A percentile compares a stretch with the other conserved stretches of the same genome.
These are phyloP conservation scores for Epichloe gansuensis DNA, from an alignment of 2,329 filamentous ascomycete genomes.

Conservation along the genomic window DNA sequence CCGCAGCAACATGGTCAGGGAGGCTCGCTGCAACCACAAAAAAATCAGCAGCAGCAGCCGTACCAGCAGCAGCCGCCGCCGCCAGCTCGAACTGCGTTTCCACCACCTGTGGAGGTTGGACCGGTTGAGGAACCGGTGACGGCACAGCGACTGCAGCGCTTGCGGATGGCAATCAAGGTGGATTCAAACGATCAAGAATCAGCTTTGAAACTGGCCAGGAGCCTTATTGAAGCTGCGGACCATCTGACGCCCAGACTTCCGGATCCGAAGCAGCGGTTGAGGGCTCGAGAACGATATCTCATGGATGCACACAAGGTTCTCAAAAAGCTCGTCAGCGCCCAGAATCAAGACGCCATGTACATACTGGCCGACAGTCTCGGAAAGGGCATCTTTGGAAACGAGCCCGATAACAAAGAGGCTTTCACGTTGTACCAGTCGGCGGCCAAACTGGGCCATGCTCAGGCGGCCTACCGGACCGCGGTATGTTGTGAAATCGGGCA, in stretches of 20 bases:
- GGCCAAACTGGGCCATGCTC: slow-evolving; percentile 75
- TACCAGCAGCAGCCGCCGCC: slow-evolving; percentile 8
- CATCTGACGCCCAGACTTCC: slow-evolving; percentile 52
- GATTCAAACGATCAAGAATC: slow-evolving; percentile 61
- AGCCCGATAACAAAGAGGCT: slow-evolving; percentile 79
- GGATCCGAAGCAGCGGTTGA: slow-evolving; percentile 59
- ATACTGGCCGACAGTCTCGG: slow-evolving; percentile 83
- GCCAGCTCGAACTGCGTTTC: neutral
- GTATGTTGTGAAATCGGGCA: slow-evolving; percentile 95
- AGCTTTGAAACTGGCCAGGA: slow-evolving; percentile 65
- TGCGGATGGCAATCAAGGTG: slow-evolving; percentile 55
- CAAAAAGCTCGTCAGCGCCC: slow-evolving; percentile 67
- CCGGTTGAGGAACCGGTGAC: slow-evolving; percentile 46
- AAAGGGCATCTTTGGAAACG: slow-evolving; percentile 62
- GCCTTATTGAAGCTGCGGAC: slow-evolving; percentile 71
- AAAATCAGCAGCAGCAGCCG: slow-evolving; percentile 13
- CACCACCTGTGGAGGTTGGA: slow-evolving; percentile 1
- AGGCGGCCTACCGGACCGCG: slow-evolving; percentile 83
- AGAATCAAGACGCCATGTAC: slow-evolving; percentile 83
- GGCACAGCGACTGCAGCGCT: slow-evolving; percentile 58
- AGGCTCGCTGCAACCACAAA: slow-evolving; percentile 20
- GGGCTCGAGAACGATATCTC: slow-evolving; percentile 71
- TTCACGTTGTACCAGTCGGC: slow-evolving; percentile 89
- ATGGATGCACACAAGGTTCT: slow-evolving; percentile 80
- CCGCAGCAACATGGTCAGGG: slow-evolving; percentile 10